Percentiles rank a stretch among this genome's conserved stretches.
Conservation (phyloP, 106 monocot genomes). For the Acorus calamus region DNA sequence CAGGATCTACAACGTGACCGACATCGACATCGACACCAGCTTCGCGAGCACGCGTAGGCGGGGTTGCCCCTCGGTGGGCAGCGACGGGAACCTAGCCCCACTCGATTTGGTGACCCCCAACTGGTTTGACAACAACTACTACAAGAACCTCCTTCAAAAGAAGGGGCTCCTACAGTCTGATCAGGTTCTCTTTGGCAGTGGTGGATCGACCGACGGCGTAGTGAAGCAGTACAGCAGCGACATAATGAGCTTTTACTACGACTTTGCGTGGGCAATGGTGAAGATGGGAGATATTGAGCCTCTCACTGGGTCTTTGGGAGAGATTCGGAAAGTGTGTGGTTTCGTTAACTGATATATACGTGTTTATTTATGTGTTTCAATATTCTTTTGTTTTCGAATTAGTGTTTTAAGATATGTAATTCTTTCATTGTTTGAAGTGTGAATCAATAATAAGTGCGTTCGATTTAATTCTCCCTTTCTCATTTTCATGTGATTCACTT, state of each 20-base stretch:
- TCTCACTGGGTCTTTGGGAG: background rate
- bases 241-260: background rate
- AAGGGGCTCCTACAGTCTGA: slow-evolving; percentile 21
- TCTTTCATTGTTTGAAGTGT: too few species aligned
- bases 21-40: slow-evolving; percentile 7
- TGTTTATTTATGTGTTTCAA: too few species aligned
- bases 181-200: slow-evolving; percentile 9
- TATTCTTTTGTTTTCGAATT: too few species aligned
- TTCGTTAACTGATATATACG: too few species aligned
- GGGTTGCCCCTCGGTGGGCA: background rate
- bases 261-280: slow-evolving; percentile 1
- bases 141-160: slow-evolving; percentile 12
- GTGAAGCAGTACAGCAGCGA: slow-evolving; percentile 8
- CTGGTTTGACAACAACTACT: slow-evolving; percentile 19
- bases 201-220: slow-evolving; percentile 12
- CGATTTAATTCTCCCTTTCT: too few species aligned
- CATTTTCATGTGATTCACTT: too few species aligned
- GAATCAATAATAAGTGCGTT: too few species aligned
- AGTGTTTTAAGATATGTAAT: too few species aligned
- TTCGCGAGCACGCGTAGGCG: slow-evolving; percentile 4
- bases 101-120: slow-evolving; percentile 2
- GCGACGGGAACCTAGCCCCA: slow-evolving; percentile 1
- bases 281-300: slow-evolving; percentile 7
- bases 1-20: slow-evolving; percentile 12
- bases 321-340: background rate